Evolutionary conservation across 2,329 filamentous ascomycete species (phyloP).

Genomic region (Arthrobotrys entomopaga): DNA sequence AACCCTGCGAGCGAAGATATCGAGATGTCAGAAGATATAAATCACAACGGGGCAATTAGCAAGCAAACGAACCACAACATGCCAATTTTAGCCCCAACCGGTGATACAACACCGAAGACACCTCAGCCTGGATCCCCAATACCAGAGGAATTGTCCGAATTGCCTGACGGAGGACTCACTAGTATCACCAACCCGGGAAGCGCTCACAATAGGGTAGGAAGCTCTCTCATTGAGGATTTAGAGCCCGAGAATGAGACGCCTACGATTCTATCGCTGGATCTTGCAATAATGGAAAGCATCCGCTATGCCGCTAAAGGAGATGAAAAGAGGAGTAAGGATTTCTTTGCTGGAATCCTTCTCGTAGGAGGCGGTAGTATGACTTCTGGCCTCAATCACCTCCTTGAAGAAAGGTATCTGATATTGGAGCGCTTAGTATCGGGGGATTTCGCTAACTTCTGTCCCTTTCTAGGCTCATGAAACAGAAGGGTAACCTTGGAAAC

Average conservation of each 20-base stretch:
- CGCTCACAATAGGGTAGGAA: constrained; percentile 55
- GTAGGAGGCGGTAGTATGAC: constrained; percentile 86
- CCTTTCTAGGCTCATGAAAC: constrained; percentile 58
- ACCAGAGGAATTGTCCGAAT: constrained; percentile 76
- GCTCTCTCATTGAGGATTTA: constrained; percentile 47
- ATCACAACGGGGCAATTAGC: constrained; percentile 62
- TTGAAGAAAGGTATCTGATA: constrained; percentile 82
- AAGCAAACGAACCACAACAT: constrained; percentile 38
- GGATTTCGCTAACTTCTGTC: constrained; percentile 65
- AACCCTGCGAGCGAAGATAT: constrained; percentile 61
- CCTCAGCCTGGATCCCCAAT: constrained; percentile 88
- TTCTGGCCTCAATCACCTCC: constrained; percentile 78
- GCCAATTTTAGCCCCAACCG: constrained; percentile 36
- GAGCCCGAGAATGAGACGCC: constrained; percentile 78
- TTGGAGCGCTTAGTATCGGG: constrained; percentile 60
- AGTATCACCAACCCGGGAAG: constrained; percentile 63
- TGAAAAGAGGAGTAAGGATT: constrained; percentile 91
- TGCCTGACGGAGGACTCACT: constrained; percentile 68
- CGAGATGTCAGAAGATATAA: constrained; percentile 57
- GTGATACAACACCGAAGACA: constrained; percentile 80
- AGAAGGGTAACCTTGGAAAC: constrained; percentile 70
- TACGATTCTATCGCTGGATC: constrained; percentile 78
- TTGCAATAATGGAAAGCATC: constrained; percentile 89
- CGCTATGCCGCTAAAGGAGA: constrained; percentile 86
- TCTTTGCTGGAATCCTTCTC: constrained; percentile 89